phyloP scores from a whole-genome alignment of 306 rosid genomes.

The Malus fusca region DNA sequence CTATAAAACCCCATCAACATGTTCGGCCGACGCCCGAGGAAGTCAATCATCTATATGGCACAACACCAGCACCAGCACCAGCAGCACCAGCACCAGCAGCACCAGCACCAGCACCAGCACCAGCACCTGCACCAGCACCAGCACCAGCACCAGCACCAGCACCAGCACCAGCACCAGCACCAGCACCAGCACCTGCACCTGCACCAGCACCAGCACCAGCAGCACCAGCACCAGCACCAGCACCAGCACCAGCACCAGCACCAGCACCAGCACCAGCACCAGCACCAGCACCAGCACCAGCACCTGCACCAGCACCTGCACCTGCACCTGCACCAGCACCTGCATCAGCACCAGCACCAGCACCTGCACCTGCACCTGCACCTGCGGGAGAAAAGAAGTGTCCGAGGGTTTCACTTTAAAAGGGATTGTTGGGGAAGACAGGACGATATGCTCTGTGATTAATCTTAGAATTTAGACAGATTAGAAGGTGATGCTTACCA shows the following conservation, averaged over 20 bases:
- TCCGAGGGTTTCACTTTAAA: background rate
- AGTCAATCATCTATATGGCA: constrained; percentile 1
- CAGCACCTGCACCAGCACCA: no score
- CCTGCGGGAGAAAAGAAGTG: constrained; percentile 12
- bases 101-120: no score
- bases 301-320: constrained; percentile 7
- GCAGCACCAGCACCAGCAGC: no score
- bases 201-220: no score
- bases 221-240: no score
- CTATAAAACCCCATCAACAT: background rate
- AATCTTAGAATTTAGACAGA: background rate
- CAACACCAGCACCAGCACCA: background rate
- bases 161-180: constrained; percentile 13
- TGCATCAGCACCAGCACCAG: background rate
- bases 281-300: background rate
- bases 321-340: background rate
- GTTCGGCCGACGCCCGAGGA: background rate
- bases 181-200: background rate
- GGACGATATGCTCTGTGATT: background rate
- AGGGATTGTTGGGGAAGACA: background rate
- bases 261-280: no score
- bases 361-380: constrained; percentile 6
- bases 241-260: background rate
- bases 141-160: background rate
- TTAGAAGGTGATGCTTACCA: constrained; percentile 37